These are phyloP conservation scores for Raphanus sativus DNA, from an alignment of 345 rosid genomes.

Conservation along the genomic window DNA sequence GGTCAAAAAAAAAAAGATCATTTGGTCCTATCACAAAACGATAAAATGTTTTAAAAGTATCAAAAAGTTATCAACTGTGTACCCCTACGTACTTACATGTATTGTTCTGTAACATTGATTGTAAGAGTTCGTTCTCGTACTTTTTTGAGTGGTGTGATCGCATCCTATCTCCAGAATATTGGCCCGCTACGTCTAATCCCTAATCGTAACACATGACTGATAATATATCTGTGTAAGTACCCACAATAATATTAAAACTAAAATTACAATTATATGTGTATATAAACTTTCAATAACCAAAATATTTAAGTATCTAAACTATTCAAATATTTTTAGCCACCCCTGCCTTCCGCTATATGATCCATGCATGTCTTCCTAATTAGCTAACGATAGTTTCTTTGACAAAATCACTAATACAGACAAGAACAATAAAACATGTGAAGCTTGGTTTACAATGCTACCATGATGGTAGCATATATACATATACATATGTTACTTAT, in stretches of 20 bases:
- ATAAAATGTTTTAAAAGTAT: conserved; percentile 26
- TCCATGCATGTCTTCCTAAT: neutral
- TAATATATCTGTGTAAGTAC: neutral
- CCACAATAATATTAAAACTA: too few species aligned
- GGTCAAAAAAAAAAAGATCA: too few species aligned
- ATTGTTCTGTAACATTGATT: neutral
- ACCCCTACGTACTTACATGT: conserved; percentile 29
- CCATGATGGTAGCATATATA: neutral
- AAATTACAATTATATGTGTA: too few species aligned
- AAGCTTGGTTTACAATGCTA: neutral
- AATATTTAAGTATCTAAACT: too few species aligned
- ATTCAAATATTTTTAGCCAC: too few species aligned
- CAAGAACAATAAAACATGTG: neutral
- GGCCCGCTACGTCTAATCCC: conserved; percentile 13
- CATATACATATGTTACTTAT: neutral
- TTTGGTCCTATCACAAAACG: conserved; percentile 31
- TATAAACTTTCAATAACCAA: too few species aligned
- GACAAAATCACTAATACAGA: neutral
- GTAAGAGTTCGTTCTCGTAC: neutral
- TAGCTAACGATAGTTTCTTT: neutral
- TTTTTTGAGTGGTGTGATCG: conserved; percentile 7
- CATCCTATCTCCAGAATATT: conserved; percentile 23
- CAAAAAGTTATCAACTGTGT: conserved; percentile 12
- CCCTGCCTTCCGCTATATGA: too few species aligned
- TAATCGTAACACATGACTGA: neutral